Percentiles rank a stretch among this genome's conserved stretches.
These are phyloP conservation scores for Exserohilum rostratum DNA, from an alignment of 2,329 filamentous ascomycete genomes.

Conservation along the genomic window DNA sequence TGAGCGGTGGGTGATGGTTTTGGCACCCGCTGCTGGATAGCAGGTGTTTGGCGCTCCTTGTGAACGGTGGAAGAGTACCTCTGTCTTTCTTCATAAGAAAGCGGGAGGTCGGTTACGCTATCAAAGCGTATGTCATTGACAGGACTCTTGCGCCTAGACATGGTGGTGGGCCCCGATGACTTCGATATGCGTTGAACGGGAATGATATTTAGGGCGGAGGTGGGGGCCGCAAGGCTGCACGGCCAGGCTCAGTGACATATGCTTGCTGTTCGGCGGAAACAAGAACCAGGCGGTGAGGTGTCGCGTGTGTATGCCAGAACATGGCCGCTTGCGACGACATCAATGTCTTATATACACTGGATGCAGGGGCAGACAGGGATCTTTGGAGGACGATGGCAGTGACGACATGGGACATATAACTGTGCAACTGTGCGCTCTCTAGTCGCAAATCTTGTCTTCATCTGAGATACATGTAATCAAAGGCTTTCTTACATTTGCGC, in stretches of 20 bases:
- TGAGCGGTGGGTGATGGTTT: neutral
- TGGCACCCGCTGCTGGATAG: neutral
- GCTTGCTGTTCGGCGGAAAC: too few relatives aligned
- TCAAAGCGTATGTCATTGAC: neutral
- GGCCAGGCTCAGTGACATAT: too few relatives aligned
- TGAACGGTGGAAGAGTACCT: neutral
- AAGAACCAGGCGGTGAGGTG: too few relatives aligned
- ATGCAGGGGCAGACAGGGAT: neutral
- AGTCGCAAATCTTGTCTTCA: too few relatives aligned
- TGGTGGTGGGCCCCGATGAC: neutral
- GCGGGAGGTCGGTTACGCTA: neutral
- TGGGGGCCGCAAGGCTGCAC: neutral
- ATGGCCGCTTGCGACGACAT: too few relatives aligned
- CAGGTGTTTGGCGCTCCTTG: neutral
- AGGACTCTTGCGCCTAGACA: neutral
- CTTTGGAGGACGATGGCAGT: neutral
- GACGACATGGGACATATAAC: neutral
- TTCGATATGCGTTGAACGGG: neutral
- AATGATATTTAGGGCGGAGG: neutral
- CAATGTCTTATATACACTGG: too few relatives aligned
- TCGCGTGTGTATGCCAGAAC: neutral
- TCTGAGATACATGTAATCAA: neutral
- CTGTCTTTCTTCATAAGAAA: neutral
- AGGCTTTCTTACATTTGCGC: neutral
- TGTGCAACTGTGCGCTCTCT: neutral